A percentile compares a stretch with the other conserved stretches of the same genome.
These are phyloP conservation scores for Cyberlindnera misumaiensis DNA, from an alignment of 805 yeast genomes.

Conservation along the genomic window DNA sequence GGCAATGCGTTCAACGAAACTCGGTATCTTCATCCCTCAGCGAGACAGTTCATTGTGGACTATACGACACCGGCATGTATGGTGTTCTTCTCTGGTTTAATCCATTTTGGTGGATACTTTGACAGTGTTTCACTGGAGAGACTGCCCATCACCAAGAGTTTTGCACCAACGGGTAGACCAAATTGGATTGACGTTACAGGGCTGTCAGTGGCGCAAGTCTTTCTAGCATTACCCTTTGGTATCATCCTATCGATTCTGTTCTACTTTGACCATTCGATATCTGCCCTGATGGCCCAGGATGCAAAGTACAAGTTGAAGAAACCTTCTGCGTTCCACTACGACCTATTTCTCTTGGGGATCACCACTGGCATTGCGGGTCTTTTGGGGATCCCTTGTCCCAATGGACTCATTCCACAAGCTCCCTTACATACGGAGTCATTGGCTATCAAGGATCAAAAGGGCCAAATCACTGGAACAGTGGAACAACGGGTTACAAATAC, in stretches of 20 bases:
- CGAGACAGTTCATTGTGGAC: conserved; percentile 72
- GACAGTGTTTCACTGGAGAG: conserved; percentile 47
- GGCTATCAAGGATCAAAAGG: conserved; percentile 36
- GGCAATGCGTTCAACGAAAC: conserved; percentile 47
- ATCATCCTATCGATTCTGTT: conserved; percentile 75
- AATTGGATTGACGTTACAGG: conserved; percentile 36
- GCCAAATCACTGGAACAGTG: conserved; percentile 43
- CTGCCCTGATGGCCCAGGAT: conserved; percentile 88
- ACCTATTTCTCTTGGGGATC: conserved; percentile 74
- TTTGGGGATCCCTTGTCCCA: conserved; percentile 91
- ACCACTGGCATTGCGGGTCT: conserved; percentile 86
- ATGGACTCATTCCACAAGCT: conserved; percentile 95
- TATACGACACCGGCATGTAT: conserved; percentile 82
- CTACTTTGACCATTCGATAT: conserved; percentile 93
- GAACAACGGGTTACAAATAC: conserved; percentile 88
- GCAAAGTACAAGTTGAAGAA: conserved; percentile 73
- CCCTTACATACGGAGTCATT: conserved; percentile 84
- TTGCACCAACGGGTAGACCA: conserved; percentile 55
- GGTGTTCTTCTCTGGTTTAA: conserved; percentile 85
- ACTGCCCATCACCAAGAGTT: conserved; percentile 67
- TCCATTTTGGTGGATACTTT: conserved; percentile 83
- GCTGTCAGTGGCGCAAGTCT: conserved; percentile 60
- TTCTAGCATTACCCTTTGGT: conserved; percentile 91
- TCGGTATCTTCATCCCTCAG: conserved; percentile 49
- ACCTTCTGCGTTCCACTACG: conserved; percentile 92